Base-by-base conservation (phyloP, 768 basidiomycete genomes). In the Boletus reticuloceps region DNA sequence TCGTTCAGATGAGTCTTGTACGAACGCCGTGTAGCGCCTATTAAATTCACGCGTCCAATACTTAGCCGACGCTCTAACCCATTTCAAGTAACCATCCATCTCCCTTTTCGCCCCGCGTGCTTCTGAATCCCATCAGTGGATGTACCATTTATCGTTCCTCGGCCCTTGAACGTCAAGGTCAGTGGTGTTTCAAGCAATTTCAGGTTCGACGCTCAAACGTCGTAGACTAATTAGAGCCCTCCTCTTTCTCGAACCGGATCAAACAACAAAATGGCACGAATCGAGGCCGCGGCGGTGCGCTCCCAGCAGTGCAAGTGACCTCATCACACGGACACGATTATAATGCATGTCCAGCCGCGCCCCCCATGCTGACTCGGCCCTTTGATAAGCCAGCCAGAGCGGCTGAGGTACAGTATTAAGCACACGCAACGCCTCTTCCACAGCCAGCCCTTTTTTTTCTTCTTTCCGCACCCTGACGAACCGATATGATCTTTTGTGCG, bases 321-420 rank as follows among this genome's bases (percentile, higher is more conserved):
- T 65, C 67, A 69, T 63, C 55, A 50, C 29, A 51, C 47, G 38
- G 56, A 72, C 69, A 71, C 69, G 71, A 67, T 65, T 60, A 60
- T 58, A 57, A 40, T 67, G 69, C 69, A 70, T 71, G 69, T 53
- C 60, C 58, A 50, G 59, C 55, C 55, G 59, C 53, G 53, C 58
- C 58, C 43, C 40, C 44, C 49, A 59, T 46, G 51, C 59, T 58
- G 52, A 58, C 54, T 38, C 54, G 54, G 40, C 54, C 53, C 58
- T 66, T 62, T 66, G 58, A 69, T 72, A 72, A 70, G 56, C 47
- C 51, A 38, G 14, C 29, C 29, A 29, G 8, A 29, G 8, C 29
- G 29, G 47, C 48, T 16, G 34, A 53, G 45, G 53, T 62, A 65
- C 29, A 29, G 29, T 29, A 29, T 29, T 59, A 61, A 64, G 46